Evolutionary conservation across 2,329 filamentous ascomycete genomes (phyloP).

Genomic region (Fusarium pininemorale): DNA sequence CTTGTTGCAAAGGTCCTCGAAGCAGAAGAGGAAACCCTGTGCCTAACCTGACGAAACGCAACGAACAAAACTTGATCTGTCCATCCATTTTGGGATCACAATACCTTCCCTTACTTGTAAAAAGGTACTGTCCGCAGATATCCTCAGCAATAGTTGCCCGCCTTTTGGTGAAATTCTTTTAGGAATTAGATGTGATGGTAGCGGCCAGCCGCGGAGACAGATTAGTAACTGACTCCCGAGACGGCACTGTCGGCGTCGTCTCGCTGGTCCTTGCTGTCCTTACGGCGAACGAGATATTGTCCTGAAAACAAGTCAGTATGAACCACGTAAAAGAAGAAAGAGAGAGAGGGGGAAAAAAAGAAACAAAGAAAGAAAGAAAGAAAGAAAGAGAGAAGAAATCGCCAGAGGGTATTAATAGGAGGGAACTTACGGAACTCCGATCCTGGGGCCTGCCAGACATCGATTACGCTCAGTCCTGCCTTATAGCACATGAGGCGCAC

Average conservation of each 20-base stretch:
- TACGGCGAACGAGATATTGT: constrained; percentile 51
- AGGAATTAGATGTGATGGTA: constrained; percentile 17
- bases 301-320: constrained; percentile 42
- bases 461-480: constrained; percentile 49
- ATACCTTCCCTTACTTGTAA: not conserved
- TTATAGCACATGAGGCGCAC: constrained; percentile 53
- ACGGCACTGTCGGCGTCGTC: constrained; percentile 53
- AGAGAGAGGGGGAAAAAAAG: not conserved
- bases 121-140: constrained; percentile 26
- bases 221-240: constrained; percentile 43
- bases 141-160: constrained; percentile 40
- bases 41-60: constrained; percentile 47
- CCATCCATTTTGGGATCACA: constrained; percentile 21
- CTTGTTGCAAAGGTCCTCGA: constrained; percentile 47
- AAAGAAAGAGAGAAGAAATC: not conserved
- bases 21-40: constrained; percentile 49
- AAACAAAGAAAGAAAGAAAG: no score
- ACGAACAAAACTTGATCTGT: constrained; percentile 10
- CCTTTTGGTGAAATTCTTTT: constrained; percentile 39
- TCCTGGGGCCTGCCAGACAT: constrained; percentile 49
- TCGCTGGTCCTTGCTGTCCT: constrained; percentile 41
- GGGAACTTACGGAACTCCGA: constrained; percentile 51
- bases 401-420: not conserved
- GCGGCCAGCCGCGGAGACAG: constrained; percentile 6
- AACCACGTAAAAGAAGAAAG: constrained; percentile 11